phyloP scores from a whole-genome alignment of 2,329 filamentous ascomycete genomes.

The Fusarium tuaranense region DNA sequence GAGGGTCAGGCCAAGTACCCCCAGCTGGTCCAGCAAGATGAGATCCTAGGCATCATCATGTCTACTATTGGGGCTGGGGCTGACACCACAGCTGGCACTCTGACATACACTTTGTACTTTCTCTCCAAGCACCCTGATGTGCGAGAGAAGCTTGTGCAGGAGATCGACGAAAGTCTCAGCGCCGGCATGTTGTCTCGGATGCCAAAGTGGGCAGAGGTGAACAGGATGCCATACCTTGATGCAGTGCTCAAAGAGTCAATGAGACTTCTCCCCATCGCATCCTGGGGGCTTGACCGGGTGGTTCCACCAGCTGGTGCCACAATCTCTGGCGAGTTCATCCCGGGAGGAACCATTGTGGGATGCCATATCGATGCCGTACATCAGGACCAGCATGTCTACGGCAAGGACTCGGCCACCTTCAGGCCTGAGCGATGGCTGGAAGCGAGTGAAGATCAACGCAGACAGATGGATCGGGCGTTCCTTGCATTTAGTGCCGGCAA shows the following conservation, averaged over 20 bases:
- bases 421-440: background rate
- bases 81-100: background rate
- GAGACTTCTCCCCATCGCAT: background rate
- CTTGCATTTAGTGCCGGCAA: background rate
- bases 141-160: background rate
- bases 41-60: background rate
- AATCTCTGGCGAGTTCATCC: background rate
- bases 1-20: background rate
- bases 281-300: background rate
- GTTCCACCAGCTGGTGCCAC: background rate
- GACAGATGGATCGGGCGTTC: background rate
- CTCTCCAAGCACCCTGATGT: background rate
- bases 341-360: background rate
- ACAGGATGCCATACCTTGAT: background rate
- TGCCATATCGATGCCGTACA: background rate
- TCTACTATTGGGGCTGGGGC: background rate
- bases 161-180: background rate
- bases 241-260: background rate
- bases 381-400: background rate
- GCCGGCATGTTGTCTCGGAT: background rate
- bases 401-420: background rate
- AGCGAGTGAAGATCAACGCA: background rate
- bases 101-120: background rate
- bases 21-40: background rate
- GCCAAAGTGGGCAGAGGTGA: background rate